phyloP scores from a whole-genome alignment of 164 flowering plant species.

The Sedum album region DNA sequence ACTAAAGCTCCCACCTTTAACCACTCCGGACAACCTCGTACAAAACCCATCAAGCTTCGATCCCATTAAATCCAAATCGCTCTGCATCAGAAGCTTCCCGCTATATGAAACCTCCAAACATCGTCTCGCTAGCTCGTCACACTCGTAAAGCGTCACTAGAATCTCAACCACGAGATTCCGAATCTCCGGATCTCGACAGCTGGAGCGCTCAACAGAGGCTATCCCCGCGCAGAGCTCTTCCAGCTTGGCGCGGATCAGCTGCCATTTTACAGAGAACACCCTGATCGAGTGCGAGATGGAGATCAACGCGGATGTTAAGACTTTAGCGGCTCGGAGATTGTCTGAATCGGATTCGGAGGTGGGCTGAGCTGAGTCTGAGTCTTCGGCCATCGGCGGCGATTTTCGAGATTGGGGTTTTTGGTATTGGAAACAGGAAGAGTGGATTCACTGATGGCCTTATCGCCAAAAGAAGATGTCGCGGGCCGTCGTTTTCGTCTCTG shows the following conservation, averaged over 20 bases:
- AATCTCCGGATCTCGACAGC: constrained; percentile 23
- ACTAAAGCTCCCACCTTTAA: constrained; percentile 38
- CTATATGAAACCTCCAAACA: constrained; percentile 65
- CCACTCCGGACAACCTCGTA: constrained; percentile 40
- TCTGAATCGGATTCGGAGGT: neutral
- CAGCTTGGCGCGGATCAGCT: constrained; percentile 51
- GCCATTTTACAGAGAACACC: constrained; percentile 73
- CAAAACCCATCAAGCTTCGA: constrained; percentile 45
- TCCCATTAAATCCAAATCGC: constrained; percentile 61
- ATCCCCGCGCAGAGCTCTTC: constrained; percentile 58
- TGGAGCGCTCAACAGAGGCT: constrained; percentile 33
- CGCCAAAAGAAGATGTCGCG: neutral
- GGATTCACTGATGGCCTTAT: constrained; percentile 1
- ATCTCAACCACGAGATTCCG: constrained; percentile 20
- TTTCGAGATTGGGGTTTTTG: neutral
- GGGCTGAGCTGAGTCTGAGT: neutral
- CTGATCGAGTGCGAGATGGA: constrained; percentile 46
- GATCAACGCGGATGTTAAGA: constrained; percentile 38
- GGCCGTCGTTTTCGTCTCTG: constrained; percentile 3
- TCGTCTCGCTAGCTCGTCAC: constrained; percentile 43
- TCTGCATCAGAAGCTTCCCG: constrained; percentile 96
- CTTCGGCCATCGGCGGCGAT: neutral
- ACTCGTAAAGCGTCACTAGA: constrained; percentile 27
- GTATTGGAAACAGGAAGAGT: neutral
- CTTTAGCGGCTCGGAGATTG: constrained; percentile 31